Base-by-base conservation (phyloP, 352 stramenopile genomes). In the Phytophthora ohioensis region DNA sequence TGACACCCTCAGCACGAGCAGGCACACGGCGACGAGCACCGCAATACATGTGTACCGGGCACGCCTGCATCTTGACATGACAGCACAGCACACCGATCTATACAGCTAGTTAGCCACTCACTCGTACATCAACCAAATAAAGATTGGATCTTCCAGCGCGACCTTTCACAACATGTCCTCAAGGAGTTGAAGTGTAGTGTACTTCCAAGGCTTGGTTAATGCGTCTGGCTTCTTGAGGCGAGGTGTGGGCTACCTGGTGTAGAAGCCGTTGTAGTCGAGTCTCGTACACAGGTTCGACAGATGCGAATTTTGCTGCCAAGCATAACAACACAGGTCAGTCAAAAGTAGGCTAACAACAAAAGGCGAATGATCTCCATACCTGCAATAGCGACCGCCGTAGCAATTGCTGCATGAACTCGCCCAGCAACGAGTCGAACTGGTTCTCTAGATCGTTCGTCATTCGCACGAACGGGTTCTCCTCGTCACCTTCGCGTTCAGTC, bases 341-440 rank as follows among this genome's bases (percentile, higher is more conserved):
- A 64, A 21, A 52, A 59, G 34, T 51, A 17, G 8, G 31, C 8
- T 8, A 46, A n/a, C 6, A 59, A 30, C 45, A 55, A 12, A 17
- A 56, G 17, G 31, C 5, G 6, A 27, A 55, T 11, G 15, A 9
- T 15, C 3, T 53, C n/a, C 57, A 21, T 71, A 97, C 90, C 87
- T 97, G 87, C 12, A 95, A 60, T 17, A 90, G 76, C 12, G 90
- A 97, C 9, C 88, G 82, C n/a, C 80, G 83, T 35, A 95, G 65
- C 48, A 98, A 67, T 76, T 97, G 82, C 62, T 92, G 84, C 90
- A 98, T 96, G 46, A 98, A 97, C 42, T 97, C 84, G 7, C 73
- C 75, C 17, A 97, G 78, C 17, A 97, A 75, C 31, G 89, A 91
- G 62, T 97, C 87, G 51, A 98, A 97, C 21, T 95, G 87, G 45